These are phyloP conservation scores for Salix caprea DNA, from an alignment of 345 rosid genomes.

Conservation along the genomic window DNA sequence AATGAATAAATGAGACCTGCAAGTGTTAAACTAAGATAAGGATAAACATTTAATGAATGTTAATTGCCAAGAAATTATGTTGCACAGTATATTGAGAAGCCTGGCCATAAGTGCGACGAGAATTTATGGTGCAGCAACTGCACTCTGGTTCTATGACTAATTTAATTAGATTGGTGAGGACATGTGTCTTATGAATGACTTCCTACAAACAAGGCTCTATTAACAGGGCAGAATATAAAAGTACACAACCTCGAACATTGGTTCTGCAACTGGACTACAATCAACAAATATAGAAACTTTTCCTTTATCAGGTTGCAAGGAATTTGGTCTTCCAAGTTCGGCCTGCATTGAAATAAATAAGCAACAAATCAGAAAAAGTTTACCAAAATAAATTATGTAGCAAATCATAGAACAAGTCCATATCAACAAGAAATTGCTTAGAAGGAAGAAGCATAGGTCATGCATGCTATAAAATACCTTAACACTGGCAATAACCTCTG, in stretches of 20 bases:
- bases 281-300: conserved; percentile 70
- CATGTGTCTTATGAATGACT: not conserved
- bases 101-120: not conserved
- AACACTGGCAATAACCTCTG: conserved; percentile 90
- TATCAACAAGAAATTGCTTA: not conserved
- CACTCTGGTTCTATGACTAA: not conserved
- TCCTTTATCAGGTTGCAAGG: conserved; percentile 71
- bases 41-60: not conserved
- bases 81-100: not conserved
- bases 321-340: conserved; percentile 81
- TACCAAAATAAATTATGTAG: not conserved
- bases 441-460: not conserved
- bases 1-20: not conserved
- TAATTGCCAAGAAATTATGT: not conserved
- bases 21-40: not conserved
- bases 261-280: conserved; percentile 87
- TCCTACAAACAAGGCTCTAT: not conserved
- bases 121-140: not conserved
- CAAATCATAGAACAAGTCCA: too few species aligned
- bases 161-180: not conserved
- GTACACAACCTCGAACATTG: conserved; percentile 61
- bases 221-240: conserved; percentile 7
- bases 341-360: conserved; percentile 46
- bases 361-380: not conserved
- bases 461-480: conserved; percentile 48